Conservation (phyloP, 2,329 filamentous ascomycete species). For the Pseudopithomyces chartarum region DNA sequence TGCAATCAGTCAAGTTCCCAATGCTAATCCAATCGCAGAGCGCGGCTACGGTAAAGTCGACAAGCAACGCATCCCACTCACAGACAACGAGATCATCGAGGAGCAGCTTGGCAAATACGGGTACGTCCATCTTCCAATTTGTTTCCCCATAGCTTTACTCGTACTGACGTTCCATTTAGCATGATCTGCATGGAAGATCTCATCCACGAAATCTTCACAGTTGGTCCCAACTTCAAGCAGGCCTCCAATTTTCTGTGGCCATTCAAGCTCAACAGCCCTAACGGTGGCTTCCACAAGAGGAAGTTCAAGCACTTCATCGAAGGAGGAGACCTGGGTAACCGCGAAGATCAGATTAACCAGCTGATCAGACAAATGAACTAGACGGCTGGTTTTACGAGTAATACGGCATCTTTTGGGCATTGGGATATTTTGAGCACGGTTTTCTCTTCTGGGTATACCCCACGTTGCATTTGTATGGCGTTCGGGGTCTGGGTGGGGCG, state of each 20-base stretch:
- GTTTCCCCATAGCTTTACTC: not conserved
- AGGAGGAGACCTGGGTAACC: conserved; percentile 98
- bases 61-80: conserved; percentile 95
- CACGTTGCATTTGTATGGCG: conserved; percentile 6
- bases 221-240: conserved; percentile 90
- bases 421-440: conserved; percentile 11
- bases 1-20: conserved; percentile 56
- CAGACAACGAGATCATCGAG: conserved; percentile 98
- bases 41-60: conserved; percentile 98
- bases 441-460: conserved; percentile 9
- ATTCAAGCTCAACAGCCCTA: conserved; percentile 99
- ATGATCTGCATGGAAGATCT: conserved; percentile 99
- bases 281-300: conserved; percentile 89
- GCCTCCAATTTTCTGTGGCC: conserved; percentile 99
- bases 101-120: conserved; percentile 96
- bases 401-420: conserved; percentile 8
- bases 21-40: conserved; percentile 27
- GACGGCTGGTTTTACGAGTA: conserved; percentile 18
- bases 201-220: conserved; percentile 79
- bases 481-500: not conserved
- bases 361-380: conserved; percentile 99
- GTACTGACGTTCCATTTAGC: conserved; percentile 30
- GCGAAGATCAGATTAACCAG: conserved; percentile 96
- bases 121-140: not conserved
- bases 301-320: conserved; percentile 99